Evolutionary conservation across 495 filamentous ascomycete genomes (phyloP).

Genomic region (Articulospora tetracladia): DNA sequence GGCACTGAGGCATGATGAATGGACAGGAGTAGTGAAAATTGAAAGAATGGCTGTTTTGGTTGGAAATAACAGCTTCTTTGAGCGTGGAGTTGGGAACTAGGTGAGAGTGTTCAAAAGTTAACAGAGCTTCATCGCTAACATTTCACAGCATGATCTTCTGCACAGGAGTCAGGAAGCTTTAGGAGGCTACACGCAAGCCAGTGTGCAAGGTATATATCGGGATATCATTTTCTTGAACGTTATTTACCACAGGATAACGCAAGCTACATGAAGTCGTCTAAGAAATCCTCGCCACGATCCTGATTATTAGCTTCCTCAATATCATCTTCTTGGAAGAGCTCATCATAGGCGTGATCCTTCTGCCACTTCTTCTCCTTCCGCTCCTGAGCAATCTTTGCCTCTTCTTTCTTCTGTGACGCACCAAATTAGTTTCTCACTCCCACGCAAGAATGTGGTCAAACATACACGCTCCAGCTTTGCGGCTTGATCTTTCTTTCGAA

Average conservation of each 20-base stretch:
- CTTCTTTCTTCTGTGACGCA: constrained; percentile 63
- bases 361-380: constrained; percentile 85
- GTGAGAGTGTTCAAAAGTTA: not conserved
- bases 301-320: constrained; percentile 65
- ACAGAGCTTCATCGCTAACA: not conserved
- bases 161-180: no score
- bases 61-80: not conserved
- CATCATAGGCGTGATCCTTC: constrained; percentile 93
- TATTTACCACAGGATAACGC: no score
- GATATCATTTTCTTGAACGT: no score
- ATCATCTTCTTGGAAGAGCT: constrained; percentile 67
- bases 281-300: constrained; percentile 54
- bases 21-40: constrained; percentile 5
- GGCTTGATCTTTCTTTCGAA: constrained; percentile 66
- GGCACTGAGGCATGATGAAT: constrained; percentile 5
- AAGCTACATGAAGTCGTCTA: constrained; percentile 71
- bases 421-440: not conserved
- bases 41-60: not conserved
- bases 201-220: no score
- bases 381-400: constrained; percentile 73
- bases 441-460: not conserved
- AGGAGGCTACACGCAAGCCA: no score
- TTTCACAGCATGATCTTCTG: no score
- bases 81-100: not conserved
- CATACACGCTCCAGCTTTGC: constrained; percentile 60